These are phyloP conservation scores for Krasilnikovozyma curviuscula DNA, from an alignment of 768 basidiomycete genomes.

Conservation along the genomic window DNA sequence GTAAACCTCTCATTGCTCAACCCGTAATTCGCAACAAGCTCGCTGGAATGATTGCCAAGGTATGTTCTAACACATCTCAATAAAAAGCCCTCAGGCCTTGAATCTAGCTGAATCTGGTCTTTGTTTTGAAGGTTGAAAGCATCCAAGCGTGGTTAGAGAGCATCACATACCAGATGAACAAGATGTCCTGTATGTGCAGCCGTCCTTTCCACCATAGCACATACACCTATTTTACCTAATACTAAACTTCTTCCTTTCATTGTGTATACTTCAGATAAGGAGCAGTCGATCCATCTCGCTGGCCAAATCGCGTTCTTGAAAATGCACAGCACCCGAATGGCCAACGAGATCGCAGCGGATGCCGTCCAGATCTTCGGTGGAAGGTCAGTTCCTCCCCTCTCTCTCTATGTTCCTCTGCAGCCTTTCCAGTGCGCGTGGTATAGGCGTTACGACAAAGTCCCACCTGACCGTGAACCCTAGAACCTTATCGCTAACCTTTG, in stretches of 20 bases:
- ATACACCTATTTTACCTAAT: neutral
- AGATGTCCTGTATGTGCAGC: slow-evolving; percentile 38
- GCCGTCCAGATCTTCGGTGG: slow-evolving; percentile 36
- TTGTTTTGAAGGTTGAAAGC: neutral
- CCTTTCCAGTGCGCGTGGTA: neutral
- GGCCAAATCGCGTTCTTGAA: slow-evolving; percentile 50
- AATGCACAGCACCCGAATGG: slow-evolving; percentile 52
- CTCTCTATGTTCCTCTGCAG: neutral
- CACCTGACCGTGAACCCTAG: slow-evolving; percentile 1
- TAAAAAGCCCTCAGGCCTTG: slow-evolving; percentile 30
- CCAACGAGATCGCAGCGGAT: slow-evolving; percentile 61
- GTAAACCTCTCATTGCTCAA: slow-evolving; percentile 55
- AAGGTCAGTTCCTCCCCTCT: neutral
- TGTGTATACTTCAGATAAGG: no score
- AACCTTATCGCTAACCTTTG: slow-evolving; percentile 9
- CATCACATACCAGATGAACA: slow-evolving; percentile 68
- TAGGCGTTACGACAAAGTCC: slow-evolving; percentile 7
- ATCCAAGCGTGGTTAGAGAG: slow-evolving; percentile 74
- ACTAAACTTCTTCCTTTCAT: no score
- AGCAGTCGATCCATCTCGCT: neutral
- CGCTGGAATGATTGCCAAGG: slow-evolving; percentile 69
- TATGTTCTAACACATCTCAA: no score
- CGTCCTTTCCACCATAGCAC: no score
- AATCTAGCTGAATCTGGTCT: neutral
- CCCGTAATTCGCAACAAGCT: slow-evolving; percentile 76